Base-by-base conservation (phyloP, 306 rosid species). In the Pyrus pyrifolia region DNA sequence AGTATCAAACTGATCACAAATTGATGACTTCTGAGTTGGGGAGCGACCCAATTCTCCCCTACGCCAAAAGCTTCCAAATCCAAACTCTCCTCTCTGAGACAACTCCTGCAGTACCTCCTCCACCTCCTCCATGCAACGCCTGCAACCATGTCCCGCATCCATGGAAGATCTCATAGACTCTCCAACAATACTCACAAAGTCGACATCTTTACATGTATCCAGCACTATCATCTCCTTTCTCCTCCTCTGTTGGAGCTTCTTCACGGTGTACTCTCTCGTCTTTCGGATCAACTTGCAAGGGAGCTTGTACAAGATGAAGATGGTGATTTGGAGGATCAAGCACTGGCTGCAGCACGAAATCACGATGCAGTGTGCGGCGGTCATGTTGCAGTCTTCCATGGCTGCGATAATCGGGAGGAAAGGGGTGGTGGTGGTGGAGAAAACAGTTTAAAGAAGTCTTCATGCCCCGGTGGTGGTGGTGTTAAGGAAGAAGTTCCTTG, bases 311-410 rank as follows among this genome's bases (percentile, higher is more conserved):
- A 94, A 57, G 66, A 88, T 57, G 64, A 88, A 73, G 64, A 94
- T 62, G 68, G 89, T 30, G 76, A 90, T 80, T 68, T 94, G 97
- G 30, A 94, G 74, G 49, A 89, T 64, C 85, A 94, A 71, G 93
- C 96, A 90, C 55, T 94, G 96, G 83, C 98, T 90, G 88, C 97
- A 91, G 68, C 98, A 91, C 12, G 87, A 91, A 61, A 94, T 71
- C 46, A 90, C 96, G 12, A 91, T 81, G 71, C 97, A 94, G 76
- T 91, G 97, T 0, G 96, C 93, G 0, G 85, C 89, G 3, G 91
- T 81, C 69, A 70, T 68, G 82, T 87, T 88, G 59, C 52, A 52
- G 38, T 94, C 98, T 82, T 94, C 98, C 98, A 94, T 94, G 71
- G 60, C 23, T 65, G 46, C 1, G 18, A 70, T 35, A 30, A 22